Evolutionary conservation across 257 asterid species (phyloP), one percentile per base, ranked within the genome.

Genomic region (Solanum sejunctum): DNA sequence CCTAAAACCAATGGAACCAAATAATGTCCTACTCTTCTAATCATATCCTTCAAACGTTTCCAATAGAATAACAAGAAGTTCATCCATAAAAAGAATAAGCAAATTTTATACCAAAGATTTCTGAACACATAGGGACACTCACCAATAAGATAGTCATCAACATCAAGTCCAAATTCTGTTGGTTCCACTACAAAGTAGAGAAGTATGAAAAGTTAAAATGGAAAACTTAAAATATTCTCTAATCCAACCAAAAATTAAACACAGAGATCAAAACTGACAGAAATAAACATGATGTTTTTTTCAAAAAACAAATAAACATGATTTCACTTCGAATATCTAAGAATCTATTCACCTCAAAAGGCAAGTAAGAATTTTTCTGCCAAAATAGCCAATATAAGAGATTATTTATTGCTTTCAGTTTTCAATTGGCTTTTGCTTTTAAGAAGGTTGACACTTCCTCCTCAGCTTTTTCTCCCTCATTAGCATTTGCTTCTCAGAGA

Each of bases 91-190:
- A 52, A 77, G 64, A 77, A 77, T 15, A 28, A 26, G 63, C 26
- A 26, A 23, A 23, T 77, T 77, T 77, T 77, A 54, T 52, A 51
- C 63, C 16, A 77, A 55, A 63, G 39, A 12, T 12, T 67, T 52
- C 54, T 41, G 21, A 43, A 70, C 85, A 80, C 7, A n/a, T 72
- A 17, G 86, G 69, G 47, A 52, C 60, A 86, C 95, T 91, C 88
- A 94, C 99, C 99, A 43, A 87, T 80, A 71, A 97, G 97, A 89
- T 94, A 97, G 88, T 97, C 98, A 87, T 97, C 99, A 79, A 91
- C 81, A 88, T 97, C 99, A 12, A 97, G 97, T 63, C 97, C 97
- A 88, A 95, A 93, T 72, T 95, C 97, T 32, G 91, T 85, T 23
- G 97, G 75, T 43, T 89, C 91, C 83, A 97, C 99, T 97, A 95